These are phyloP conservation scores for Trichaptum fuscoviolaceum DNA, from an alignment of 768 basidiomycete genomes.

Conservation along the genomic window DNA sequence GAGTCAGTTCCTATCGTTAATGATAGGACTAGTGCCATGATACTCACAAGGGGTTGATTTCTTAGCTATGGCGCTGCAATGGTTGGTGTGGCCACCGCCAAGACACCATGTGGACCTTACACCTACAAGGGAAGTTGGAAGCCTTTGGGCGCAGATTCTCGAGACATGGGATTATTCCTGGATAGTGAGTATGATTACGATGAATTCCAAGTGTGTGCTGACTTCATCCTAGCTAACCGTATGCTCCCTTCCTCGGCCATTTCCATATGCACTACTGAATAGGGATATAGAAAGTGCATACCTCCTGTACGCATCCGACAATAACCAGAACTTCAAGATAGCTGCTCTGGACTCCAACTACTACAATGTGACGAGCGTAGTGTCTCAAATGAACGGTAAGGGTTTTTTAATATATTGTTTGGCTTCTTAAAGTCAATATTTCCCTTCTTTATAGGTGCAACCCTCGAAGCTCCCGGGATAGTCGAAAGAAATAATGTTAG, in stretches of 20 bases:
- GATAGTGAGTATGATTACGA: slow-evolving; percentile 35
- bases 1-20: slow-evolving; percentile 32
- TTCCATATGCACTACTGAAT: background rate
- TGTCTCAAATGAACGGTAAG: slow-evolving; percentile 40
- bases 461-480: slow-evolving; percentile 57
- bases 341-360: slow-evolving; percentile 51
- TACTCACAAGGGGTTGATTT: background rate
- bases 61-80: slow-evolving; percentile 56
- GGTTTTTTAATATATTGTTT: background rate
- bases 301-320: slow-evolving; percentile 60
- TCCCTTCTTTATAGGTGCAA: slow-evolving; percentile 34
- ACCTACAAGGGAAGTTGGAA: slow-evolving; percentile 49
- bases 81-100: slow-evolving; percentile 57
- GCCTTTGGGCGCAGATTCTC: slow-evolving; percentile 53
- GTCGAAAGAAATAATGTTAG: slow-evolving; percentile 50
- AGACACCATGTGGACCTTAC: slow-evolving; percentile 56
- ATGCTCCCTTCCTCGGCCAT: slow-evolving; percentile 1
- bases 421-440: background rate
- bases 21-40: background rate
- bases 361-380: slow-evolving; percentile 46
- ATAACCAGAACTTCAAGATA: slow-evolving; percentile 68
- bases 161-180: slow-evolving; percentile 54
- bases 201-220: background rate
- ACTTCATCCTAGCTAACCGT: background rate
- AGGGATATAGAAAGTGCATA: slow-evolving; percentile 42